Evolutionary conservation across 1,139 yeast species (phyloP).

Genomic region (Geotrichum citri-aurantii): DNA sequence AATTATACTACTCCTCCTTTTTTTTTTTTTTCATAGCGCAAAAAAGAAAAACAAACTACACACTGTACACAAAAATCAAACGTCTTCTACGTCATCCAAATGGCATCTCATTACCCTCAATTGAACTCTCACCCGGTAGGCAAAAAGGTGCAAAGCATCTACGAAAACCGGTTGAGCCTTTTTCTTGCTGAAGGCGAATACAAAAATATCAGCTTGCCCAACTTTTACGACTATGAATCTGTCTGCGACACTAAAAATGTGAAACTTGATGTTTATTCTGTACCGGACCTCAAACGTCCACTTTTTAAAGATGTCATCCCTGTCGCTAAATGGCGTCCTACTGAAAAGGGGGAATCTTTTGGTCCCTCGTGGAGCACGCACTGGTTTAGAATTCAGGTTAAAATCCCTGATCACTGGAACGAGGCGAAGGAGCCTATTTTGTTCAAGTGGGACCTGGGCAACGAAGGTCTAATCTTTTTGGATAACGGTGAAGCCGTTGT

Average conservation of each 20-base stretch:
- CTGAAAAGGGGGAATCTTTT: conserved; percentile 67
- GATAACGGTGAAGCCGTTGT: conserved; percentile 63
- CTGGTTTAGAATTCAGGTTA: conserved; percentile 72
- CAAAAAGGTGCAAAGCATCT: conserved; percentile 75
- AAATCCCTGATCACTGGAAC: conserved; percentile 50
- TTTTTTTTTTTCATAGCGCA: no score
- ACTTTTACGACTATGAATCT: conserved; percentile 63
- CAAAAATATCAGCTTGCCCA: conserved; percentile 66
- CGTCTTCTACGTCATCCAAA: not conserved
- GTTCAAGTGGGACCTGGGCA: conserved; percentile 81
- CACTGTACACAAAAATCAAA: not conserved
- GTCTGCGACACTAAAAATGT: conserved; percentile 40
- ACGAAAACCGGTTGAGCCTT: conserved; percentile 73
- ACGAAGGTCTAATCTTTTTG: conserved; percentile 77
- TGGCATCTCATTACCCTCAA: conserved; percentile 33
- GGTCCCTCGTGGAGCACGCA: conserved; percentile 97
- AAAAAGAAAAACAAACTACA: no score
- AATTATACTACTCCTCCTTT: not conserved
- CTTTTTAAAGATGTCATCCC: conserved; percentile 63
- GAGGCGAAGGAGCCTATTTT: conserved; percentile 42
- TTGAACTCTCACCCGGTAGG: conserved; percentile 65
- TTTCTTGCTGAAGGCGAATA: conserved; percentile 72
- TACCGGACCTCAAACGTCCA: conserved; percentile 70
- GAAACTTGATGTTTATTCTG: conserved; percentile 53
- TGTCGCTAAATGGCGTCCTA: conserved; percentile 50